Evolutionary conservation across 345 rosid genomes (phyloP), one percentile per base, ranked within the genome.

Genomic region (Nasturtium officinale): DNA sequence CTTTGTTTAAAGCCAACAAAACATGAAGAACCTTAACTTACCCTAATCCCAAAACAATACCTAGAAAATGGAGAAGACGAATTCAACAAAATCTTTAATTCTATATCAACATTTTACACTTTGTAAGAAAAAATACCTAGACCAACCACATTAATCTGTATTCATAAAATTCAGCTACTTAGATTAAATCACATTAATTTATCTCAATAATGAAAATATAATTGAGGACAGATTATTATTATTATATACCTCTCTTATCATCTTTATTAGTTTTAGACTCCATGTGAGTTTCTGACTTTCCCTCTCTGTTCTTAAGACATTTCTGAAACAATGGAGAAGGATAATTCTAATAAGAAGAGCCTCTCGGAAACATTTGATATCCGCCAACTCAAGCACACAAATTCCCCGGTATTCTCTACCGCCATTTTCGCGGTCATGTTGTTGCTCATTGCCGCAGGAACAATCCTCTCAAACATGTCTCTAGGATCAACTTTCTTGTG

Each of bases 371-470:
- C 59, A 72, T 45, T 69, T 6, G 70, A 71, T 62, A 20, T 21
- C 54, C 77, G 74, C 48, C 45, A 47, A 13, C 48, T 58, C 42
- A 35, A 74, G 33, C 69, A 61, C 30, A 77, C 69, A 13, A 84
- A 79, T 51, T 67, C 79, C 0, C 35, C 73, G 5, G 7, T 80
- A 9, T 40, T 86, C 43, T 61, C 76, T 46, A 29, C 71, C 1
- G 67, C 78, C 71, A 16, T 78, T 9, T 35, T 85, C 32, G 74
- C 67, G 15, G 83, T 76, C 65, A 5, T 83, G 1, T 51, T 84
- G 64, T 53, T 83, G 53, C 56, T 89, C 61, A 10, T 87, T 77
- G 81, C 52, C 43, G 74, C 67, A 7, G 82, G 85, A 47, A 69
- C 72, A 50, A 29, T 76, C n/a, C 18, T 81, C 33, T 71, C 61